phyloP scores from a whole-genome alignment of 768 basidiomycete genomes.

The Multifurca ochricompacta region DNA sequence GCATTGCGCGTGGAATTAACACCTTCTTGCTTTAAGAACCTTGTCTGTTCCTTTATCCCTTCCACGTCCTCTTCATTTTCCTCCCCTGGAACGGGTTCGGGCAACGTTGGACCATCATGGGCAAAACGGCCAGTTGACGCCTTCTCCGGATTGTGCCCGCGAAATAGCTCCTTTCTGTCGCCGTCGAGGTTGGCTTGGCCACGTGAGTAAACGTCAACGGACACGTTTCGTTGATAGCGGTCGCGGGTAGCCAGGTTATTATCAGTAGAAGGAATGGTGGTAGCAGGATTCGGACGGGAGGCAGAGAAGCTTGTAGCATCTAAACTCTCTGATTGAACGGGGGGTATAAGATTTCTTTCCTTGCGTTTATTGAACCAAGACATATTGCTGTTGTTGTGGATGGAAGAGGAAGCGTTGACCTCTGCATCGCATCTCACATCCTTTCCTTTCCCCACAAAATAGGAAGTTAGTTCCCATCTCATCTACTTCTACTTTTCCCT shows the following conservation, averaged over 20 bases:
- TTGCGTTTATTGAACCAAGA: constrained; percentile 59
- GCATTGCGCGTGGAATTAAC: constrained; percentile 88
- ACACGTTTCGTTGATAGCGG: constrained; percentile 44
- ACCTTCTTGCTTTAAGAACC: constrained; percentile 85
- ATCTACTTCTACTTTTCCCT: not conserved
- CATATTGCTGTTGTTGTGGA: constrained; percentile 39
- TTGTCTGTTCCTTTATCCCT: constrained; percentile 89
- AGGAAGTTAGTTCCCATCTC: constrained; percentile 4
- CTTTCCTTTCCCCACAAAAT: not conserved
- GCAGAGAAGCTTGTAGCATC: constrained; percentile 27
- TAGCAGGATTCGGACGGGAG: constrained; percentile 31
- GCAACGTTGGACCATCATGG: constrained; percentile 43
- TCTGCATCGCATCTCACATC: not conserved
- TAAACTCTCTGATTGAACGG: constrained; percentile 38
- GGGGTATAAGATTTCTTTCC: constrained; percentile 57
- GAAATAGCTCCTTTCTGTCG: constrained; percentile 67
- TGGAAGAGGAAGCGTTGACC: constrained; percentile 14
- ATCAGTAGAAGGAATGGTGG: constrained; percentile 15
- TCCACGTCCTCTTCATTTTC: constrained; percentile 86
- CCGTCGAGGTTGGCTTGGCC: constrained; percentile 50
- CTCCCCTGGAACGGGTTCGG: constrained; percentile 50
- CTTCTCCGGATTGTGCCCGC: constrained; percentile 61
- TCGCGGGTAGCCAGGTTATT: constrained; percentile 25
- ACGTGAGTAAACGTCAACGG: constrained; percentile 58
- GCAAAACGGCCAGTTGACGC: constrained; percentile 51